These are phyloP conservation scores for Canna indica DNA, from an alignment of 176 grass and related monocot species.

Conservation along the genomic window DNA sequence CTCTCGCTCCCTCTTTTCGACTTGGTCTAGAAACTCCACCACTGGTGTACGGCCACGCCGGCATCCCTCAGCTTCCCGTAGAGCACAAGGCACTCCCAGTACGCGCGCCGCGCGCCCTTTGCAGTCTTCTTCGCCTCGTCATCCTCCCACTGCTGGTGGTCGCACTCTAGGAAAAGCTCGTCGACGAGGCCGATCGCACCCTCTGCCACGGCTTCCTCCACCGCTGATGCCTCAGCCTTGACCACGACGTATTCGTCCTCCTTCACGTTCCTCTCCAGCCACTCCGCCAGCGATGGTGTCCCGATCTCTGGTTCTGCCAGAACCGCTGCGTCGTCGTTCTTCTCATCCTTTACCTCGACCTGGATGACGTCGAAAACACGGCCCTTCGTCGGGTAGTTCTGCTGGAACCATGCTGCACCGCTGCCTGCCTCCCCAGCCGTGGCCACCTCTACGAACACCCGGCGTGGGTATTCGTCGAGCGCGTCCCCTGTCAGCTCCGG, in stretches of 20 bases:
- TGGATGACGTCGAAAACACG: conserved; percentile 38
- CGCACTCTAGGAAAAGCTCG: conserved; percentile 53
- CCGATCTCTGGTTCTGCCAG: too few species aligned
- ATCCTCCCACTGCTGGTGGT: conserved; percentile 11
- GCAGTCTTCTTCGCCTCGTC: conserved; percentile 2
- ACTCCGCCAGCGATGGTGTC: conserved; percentile 24
- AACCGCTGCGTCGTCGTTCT: background rate
- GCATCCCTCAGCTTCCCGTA: conserved; percentile 46
- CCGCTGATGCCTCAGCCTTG: conserved; percentile 32
- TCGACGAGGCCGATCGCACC: conserved; percentile 29
- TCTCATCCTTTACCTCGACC: conserved; percentile 20
- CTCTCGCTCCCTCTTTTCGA: background rate
- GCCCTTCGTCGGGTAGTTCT: conserved; percentile 37
- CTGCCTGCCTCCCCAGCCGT: background rate
- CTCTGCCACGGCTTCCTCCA: conserved; percentile 23
- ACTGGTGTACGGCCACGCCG: conserved; percentile 53
- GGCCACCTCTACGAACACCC: conserved; percentile 39
- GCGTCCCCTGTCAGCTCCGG: conserved; percentile 35
- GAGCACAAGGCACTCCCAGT: conserved; percentile 48
- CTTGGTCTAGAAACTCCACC: conserved; percentile 30
- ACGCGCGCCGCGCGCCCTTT: conserved; percentile 23
- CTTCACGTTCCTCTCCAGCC: conserved; percentile 40
- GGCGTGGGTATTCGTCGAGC: conserved; percentile 27
- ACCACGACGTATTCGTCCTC: conserved; percentile 56
- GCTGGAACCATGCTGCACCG: conserved; percentile 38